Base-by-base conservation (phyloP, 164 flowering plant genomes). In the Chimonanthus salicifolius region DNA sequence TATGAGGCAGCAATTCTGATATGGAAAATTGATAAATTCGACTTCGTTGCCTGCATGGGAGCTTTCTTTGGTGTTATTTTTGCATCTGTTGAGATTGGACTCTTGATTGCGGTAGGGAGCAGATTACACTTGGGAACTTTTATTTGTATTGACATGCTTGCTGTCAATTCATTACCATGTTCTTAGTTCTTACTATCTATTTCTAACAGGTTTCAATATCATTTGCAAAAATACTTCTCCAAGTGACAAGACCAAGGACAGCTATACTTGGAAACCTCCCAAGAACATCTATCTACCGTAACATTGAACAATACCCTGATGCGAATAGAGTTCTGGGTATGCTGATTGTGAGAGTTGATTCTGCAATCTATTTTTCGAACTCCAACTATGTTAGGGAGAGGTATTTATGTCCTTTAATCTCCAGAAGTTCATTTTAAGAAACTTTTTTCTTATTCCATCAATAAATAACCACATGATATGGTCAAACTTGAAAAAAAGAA, bases 61-160 rank as follows among this genome's bases (percentile, higher is more conserved):
- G 98, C 99, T 45, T 95, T 93, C 83, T 75, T 93, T 71, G 99
- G 98, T 16, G 99, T 95, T 0, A 73, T 93, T 47, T 93, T 95
- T 72, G 68, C 21, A 6, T 86, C 94, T 62, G 96, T 95, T 50
- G 98, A 95, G 82, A 86, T 87, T 5, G 99, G 99, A 43, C 94
- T 95, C 74, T 68, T 93, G 70, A 88, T 93, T 58, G 93, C 98
- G 51, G 99, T 92, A 87, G 84, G 45, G 16, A 73, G 48, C 69
- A 60, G 6, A 11, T 50, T 49, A 33, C n/a, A 46, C 54, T 69
- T 21, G 20, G 46, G 7, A 50, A 33, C 45, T 49, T 50, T 7
- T 10, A 4, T 54, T 54, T 9, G 60, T 54, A 13, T 5, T 3
- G 16, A 13, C 60, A 54, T 54, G 16, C 33, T 33, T 11, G 8